Conservation (phyloP, 441 rosid genomes). For the Populus hybrid region DNA sequence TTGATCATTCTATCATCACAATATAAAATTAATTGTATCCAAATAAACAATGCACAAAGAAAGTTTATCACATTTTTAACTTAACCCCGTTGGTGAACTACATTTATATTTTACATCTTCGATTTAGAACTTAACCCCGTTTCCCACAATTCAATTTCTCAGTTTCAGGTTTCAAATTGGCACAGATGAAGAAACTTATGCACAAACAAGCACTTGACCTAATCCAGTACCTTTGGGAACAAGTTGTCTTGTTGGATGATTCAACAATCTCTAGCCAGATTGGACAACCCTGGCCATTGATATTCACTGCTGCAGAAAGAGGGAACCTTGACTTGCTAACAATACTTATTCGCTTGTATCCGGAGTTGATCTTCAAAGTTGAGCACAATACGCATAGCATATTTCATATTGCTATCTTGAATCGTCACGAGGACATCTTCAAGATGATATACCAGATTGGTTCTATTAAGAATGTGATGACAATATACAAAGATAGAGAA, state of each 20-base stretch:
- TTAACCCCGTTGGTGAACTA: no score
- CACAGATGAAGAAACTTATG: background rate
- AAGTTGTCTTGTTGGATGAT: conserved; percentile 17
- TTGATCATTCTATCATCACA: background rate
- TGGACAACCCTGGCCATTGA: background rate
- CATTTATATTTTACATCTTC: no score
- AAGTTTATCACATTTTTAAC: no score
- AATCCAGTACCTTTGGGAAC: background rate
- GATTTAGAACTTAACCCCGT: no score
- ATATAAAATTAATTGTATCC: background rate
- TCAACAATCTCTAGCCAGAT: conserved; percentile 14
- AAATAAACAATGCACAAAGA: no score
- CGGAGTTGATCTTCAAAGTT: conserved; percentile 28
- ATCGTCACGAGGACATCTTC: conserved; percentile 36
- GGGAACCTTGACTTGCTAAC: conserved; percentile 31
- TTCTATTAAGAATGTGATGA: conserved; percentile 29
- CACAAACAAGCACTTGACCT: background rate
- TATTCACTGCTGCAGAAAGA: conserved; percentile 25
- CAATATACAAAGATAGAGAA: conserved; percentile 14
- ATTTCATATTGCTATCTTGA: conserved; percentile 34
- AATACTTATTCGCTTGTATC: conserved; percentile 21
- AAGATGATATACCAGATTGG: conserved; percentile 19
- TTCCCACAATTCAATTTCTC: background rate
- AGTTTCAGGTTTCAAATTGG: background rate
- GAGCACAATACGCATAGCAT: conserved; percentile 20